Base-by-base conservation (phyloP, 805 yeast species). In the Saccharomyces kudriavzevii region DNA sequence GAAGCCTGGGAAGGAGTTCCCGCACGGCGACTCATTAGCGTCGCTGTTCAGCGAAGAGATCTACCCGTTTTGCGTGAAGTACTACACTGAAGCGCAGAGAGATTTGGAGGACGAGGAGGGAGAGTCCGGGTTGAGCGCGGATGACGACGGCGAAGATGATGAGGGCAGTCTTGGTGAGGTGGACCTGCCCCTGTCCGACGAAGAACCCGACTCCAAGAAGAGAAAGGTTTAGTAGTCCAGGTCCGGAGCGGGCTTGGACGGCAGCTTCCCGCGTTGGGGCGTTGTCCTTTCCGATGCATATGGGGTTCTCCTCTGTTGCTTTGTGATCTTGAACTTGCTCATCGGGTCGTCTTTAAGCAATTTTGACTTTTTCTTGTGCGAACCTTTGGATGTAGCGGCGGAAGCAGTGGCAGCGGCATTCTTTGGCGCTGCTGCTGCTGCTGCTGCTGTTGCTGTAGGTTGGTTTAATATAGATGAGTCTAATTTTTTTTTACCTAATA, bases 61-160 rank as follows among this genome's bases (percentile, higher is more conserved):
- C 46, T 91, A 80, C 65, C 96, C 96, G 13, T 83, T 84, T 60
- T 94, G 97, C 3, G 83, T 89, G 25, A 87, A 85, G 60, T 85
- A 87, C 65, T 92, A 85, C 62, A 83, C 88, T 5, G 83, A 84
- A 62, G 90, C 91, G 0, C 81, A 79, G 60, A 74, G 83, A 58
- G 86, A 87, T 49, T 80, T 79, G 45, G 83, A 77, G 26, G 85
- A 82, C 52, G 82, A 77, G 48, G 80, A 74, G 30, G 43, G 43
- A n/a, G 43, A 35, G 17, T 35, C 43, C 11, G 43, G 43, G 43
- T 8, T 35, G 17, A 35, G 43, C 43, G 76, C 77, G 1, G 80
- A 73, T 24, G 82, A 78, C 50, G 79, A 74, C 24, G 77, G 74
- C 43, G 63, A 57, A 20, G 52, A 43, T 24, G 57, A 55, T 25